A percentile compares a stretch with the other conserved stretches of the same genome.
Conservation (phyloP, 140 eudicot species). For the Senecio squalidus region DNA sequence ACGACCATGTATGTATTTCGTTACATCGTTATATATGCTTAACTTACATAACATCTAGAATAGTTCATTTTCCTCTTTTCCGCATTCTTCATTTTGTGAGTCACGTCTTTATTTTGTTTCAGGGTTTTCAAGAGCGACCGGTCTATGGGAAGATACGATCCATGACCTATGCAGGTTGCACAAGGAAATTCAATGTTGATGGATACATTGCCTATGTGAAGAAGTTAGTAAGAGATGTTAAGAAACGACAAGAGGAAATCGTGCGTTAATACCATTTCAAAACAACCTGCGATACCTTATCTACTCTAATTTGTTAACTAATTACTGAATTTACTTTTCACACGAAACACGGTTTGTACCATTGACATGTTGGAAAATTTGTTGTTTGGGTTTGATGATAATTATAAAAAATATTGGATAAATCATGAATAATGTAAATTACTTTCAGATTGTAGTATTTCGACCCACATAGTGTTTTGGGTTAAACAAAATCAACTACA, state of each 20-base stretch:
- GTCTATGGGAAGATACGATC: conserved; percentile 87
- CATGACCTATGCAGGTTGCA: conserved; percentile 96
- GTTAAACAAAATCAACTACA: too few species aligned
- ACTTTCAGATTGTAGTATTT: too few species aligned
- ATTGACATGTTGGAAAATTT: too few species aligned
- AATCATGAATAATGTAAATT: too few species aligned
- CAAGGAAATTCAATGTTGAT: conserved; percentile 81
- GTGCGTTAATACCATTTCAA: conserved; percentile 39
- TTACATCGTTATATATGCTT: background rate
- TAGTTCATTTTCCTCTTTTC: background rate
- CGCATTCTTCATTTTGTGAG: background rate
- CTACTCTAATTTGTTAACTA: background rate
- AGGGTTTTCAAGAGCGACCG: conserved; percentile 92
- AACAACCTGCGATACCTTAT: conserved; percentile 19
- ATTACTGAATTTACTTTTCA: conserved; percentile 1
- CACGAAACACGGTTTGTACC: background rate
- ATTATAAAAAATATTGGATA: too few species aligned
- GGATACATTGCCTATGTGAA: conserved; percentile 69
- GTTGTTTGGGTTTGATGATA: too few species aligned
- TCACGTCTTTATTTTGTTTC: conserved; percentile 11
- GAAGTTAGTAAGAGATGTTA: conserved; percentile 66
- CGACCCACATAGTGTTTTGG: too few species aligned
- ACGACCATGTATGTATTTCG: conserved; percentile 61
- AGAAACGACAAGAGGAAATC: conserved; percentile 63
- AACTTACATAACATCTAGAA: conserved; percentile 6